Percentiles rank a stretch among this genome's conserved stretches.
These are phyloP conservation scores for Penicillium nucicola DNA, from an alignment of 495 filamentous ascomycete genomes.

Conservation along the genomic window DNA sequence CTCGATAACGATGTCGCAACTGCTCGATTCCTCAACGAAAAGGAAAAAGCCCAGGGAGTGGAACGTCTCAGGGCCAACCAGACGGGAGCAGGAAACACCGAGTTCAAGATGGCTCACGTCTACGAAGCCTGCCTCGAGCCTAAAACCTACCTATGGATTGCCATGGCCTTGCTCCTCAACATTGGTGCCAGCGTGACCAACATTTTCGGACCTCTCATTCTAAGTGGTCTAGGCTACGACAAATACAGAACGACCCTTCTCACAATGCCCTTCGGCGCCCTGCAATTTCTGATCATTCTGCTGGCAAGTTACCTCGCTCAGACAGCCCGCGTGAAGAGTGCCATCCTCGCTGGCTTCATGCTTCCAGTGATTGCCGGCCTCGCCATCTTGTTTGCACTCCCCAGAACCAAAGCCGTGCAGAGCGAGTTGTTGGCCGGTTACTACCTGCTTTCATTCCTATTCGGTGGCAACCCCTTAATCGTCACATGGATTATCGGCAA, in stretches of 20 bases:
- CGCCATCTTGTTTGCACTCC: conserved; percentile 51
- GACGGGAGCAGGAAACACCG: conserved; percentile 49
- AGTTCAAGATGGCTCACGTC: conserved; percentile 47
- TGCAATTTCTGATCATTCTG: conserved; percentile 45
- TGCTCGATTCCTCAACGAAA: conserved; percentile 58
- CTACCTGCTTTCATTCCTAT: conserved; percentile 61
- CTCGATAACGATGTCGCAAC: conserved; percentile 48
- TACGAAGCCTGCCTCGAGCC: conserved; percentile 44
- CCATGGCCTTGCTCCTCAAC: conserved; percentile 57
- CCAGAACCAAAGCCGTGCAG: conserved; percentile 35
- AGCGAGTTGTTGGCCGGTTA: conserved; percentile 53
- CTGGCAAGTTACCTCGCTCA: conserved; percentile 45
- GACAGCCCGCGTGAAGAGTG: conserved; percentile 48
- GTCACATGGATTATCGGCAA: conserved; percentile 52
- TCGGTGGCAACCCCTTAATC: conserved; percentile 48
- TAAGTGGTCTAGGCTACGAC: conserved; percentile 58
- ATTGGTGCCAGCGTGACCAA: conserved; percentile 59
- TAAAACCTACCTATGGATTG: conserved; percentile 48
- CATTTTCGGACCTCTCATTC: conserved; percentile 58
- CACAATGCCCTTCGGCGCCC: conserved; percentile 49
- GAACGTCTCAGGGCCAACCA: conserved; percentile 62
- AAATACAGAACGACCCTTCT: conserved; percentile 50
- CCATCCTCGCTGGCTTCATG: conserved; percentile 44
- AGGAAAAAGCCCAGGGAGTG: conserved; percentile 57
- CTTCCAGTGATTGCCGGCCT: conserved; percentile 57